These are phyloP conservation scores for Candida nitratophila DNA, from an alignment of 805 yeast genomes.

Conservation along the genomic window DNA sequence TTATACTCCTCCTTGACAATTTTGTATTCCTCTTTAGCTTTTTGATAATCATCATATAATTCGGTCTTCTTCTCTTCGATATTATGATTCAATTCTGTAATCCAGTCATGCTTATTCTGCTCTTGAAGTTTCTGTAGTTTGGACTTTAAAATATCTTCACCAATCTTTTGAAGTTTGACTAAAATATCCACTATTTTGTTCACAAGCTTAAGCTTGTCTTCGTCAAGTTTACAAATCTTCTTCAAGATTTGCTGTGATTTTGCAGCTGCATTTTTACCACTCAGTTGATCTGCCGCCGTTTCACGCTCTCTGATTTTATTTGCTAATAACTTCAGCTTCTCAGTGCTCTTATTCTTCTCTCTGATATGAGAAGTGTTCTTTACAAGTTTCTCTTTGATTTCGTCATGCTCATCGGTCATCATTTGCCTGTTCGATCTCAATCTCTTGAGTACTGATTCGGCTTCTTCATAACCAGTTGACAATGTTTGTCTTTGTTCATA, in stretches of 20 bases:
- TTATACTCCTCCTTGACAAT: constrained; percentile 15
- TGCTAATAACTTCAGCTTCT: neutral
- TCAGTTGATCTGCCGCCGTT: neutral
- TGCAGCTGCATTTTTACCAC: neutral
- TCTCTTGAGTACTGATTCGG: constrained; percentile 12
- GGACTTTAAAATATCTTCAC: neutral
- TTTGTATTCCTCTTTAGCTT: constrained; percentile 14
- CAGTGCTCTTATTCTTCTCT: neutral
- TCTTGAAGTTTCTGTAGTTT: constrained; percentile 27
- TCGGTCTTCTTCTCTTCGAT: neutral
- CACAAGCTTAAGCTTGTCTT: neutral
- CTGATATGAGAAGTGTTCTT: neutral
- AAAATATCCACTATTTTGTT: neutral
- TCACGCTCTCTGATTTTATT: neutral
- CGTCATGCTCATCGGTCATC: neutral
- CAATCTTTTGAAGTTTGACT: neutral
- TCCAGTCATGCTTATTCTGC: constrained; percentile 24
- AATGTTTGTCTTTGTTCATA: constrained; percentile 4
- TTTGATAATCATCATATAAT: constrained; percentile 13
- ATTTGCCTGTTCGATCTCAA: neutral
- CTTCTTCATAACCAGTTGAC: constrained; percentile 25
- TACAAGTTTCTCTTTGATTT: neutral
- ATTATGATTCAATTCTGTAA: constrained; percentile 19
- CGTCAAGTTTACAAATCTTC: neutral
- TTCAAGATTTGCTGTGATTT: neutral